Evolutionary conservation across 345 rosid genomes (phyloP).

Genomic region (Hibiscus syriacus): DNA sequence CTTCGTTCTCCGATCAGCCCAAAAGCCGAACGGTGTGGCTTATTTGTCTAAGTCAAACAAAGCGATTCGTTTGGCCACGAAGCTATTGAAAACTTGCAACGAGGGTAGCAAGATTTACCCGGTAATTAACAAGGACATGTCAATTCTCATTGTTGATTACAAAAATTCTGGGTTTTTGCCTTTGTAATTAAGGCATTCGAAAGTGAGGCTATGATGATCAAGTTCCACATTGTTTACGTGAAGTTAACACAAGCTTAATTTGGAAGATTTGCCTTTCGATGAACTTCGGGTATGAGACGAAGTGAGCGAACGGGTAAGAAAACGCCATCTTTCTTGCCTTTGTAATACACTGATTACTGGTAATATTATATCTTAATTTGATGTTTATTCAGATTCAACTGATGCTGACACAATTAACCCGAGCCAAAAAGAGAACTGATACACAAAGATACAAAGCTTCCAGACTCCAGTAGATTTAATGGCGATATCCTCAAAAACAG

Average conservation of each 20-base stretch:
- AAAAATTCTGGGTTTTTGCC: neutral
- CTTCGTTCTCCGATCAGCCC: slow-evolving; percentile 22
- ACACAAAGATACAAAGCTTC: slow-evolving; percentile 77
- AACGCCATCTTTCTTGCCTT: neutral
- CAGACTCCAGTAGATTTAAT: slow-evolving; percentile 76
- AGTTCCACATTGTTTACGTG: slow-evolving; percentile 42
- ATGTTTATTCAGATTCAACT: slow-evolving; percentile 39
- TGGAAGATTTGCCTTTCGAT: slow-evolving; percentile 35
- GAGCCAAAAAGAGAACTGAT: slow-evolving; percentile 62
- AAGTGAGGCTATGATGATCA: slow-evolving; percentile 41
- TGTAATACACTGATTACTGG: neutral
- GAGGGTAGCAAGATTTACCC: slow-evolving; percentile 76
- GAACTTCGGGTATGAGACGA: slow-evolving; percentile 55
- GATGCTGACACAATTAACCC: slow-evolving; percentile 37
- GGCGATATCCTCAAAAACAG: slow-evolving; percentile 55
- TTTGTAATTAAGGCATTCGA: slow-evolving; percentile 49
- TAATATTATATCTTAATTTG: neutral
- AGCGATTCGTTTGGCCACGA: slow-evolving; percentile 36
- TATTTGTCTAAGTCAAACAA: slow-evolving; percentile 36
- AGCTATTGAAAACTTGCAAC: slow-evolving; percentile 46
- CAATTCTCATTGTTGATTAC: neutral
- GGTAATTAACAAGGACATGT: too few relatives aligned
- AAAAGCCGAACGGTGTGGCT: slow-evolving; percentile 9
- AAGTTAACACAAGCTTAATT: slow-evolving; percentile 42
- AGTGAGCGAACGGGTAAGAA: slow-evolving; percentile 46